Percentiles rank a stretch among this genome's conserved stretches.
Evolutionary conservation across 768 basidiomycete species (phyloP).

Genomic region (Podaxis sp.): DNA sequence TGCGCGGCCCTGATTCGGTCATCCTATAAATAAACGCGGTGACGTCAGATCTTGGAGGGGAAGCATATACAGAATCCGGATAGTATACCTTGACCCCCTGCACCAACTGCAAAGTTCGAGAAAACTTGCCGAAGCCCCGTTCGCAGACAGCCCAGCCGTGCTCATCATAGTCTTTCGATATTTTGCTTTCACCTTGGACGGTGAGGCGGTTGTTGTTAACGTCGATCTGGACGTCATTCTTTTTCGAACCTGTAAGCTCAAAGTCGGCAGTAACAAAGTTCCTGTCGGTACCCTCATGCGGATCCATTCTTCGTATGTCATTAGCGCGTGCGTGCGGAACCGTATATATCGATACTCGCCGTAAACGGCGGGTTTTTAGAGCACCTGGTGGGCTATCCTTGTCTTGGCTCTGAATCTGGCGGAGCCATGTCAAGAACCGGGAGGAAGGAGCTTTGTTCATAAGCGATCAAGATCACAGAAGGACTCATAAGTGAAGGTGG

Average conservation of each 20-base stretch:
- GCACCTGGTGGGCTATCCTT: background rate
- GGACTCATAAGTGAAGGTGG: slow-evolving; percentile 21
- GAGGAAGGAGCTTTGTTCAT: slow-evolving; percentile 28
- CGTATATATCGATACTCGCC: background rate
- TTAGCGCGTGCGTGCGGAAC: background rate
- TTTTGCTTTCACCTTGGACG: slow-evolving; percentile 39
- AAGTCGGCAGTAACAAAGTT: slow-evolving; percentile 46
- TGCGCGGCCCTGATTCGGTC: slow-evolving; percentile 39
- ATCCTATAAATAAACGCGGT: slow-evolving; percentile 21
- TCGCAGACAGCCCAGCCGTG: slow-evolving; percentile 39
- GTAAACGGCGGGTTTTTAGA: background rate
- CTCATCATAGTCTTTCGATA: slow-evolving; percentile 27
- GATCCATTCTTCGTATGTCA: background rate
- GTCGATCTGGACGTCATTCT: slow-evolving; percentile 43
- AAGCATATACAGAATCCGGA: background rate
- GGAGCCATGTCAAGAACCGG: background rate
- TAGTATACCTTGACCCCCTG: slow-evolving; percentile 39
- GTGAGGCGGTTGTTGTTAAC: slow-evolving; percentile 42
- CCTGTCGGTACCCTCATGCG: background rate
- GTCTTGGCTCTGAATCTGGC: background rate
- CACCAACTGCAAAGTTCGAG: slow-evolving; percentile 46
- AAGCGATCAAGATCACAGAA: slow-evolving; percentile 40
- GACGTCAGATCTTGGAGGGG: background rate
- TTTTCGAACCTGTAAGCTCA: slow-evolving; percentile 50
- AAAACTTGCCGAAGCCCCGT: slow-evolving; percentile 43